Conservation (phyloP, 495 filamentous ascomycete species). For the Neurospora sp. region DNA sequence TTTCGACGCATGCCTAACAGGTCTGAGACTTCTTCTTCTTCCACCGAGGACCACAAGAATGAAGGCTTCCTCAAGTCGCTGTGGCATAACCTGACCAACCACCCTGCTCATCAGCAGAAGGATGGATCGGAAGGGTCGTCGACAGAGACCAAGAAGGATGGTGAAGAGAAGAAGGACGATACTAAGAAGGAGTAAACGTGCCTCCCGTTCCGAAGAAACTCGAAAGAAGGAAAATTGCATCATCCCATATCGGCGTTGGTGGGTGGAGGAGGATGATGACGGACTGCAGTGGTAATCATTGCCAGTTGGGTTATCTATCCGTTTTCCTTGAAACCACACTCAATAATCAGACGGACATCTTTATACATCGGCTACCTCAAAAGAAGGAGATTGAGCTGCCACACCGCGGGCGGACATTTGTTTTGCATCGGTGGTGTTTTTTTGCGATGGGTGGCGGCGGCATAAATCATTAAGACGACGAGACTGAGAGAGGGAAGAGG, state of each 20-base stretch:
- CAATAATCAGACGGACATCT: not conserved
- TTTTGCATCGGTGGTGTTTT: not conserved
- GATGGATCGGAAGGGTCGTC: conserved; percentile 3
- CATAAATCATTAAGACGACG: not conserved
- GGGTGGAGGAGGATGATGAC: not conserved
- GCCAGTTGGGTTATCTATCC: not conserved
- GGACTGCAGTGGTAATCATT: not conserved
- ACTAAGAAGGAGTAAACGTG: conserved; percentile 38
- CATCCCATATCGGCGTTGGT: not conserved
- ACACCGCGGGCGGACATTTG: not conserved
- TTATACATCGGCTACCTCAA: not conserved
- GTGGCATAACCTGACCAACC: conserved; percentile 79
- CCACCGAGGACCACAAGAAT: conserved; percentile 42
- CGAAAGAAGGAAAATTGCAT: not conserved
- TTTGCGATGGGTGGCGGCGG: not conserved
- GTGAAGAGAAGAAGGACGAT: conserved; percentile 30
- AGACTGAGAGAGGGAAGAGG: not conserved
- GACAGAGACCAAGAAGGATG: conserved; percentile 23
- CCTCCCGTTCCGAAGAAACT: not conserved
- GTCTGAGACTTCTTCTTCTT: not conserved
- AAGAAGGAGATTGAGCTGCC: not conserved
- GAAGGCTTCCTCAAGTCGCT: conserved; percentile 82
- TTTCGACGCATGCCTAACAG: not conserved
- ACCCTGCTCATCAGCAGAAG: conserved; percentile 45
- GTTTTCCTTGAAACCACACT: not conserved